These are phyloP conservation scores for Aspergillus brunneoviolaceus DNA, from an alignment of 2,329 filamentous ascomycete species.

Conservation along the genomic window DNA sequence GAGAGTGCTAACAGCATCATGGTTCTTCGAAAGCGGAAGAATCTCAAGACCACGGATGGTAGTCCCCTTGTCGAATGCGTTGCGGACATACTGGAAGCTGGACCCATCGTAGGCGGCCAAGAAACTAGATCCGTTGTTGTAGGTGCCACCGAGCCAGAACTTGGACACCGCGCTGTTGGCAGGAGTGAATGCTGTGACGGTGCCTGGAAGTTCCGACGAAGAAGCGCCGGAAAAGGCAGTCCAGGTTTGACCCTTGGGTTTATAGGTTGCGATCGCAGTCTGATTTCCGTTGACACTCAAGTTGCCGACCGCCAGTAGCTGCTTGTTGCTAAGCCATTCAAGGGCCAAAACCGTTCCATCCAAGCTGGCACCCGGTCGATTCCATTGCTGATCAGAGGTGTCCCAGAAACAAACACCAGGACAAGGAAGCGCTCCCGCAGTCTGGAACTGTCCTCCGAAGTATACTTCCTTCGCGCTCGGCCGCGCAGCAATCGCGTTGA, in stretches of 20 bases:
- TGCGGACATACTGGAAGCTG: conserved; percentile 65
- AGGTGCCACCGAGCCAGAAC: conserved; percentile 79
- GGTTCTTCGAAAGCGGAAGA: conserved; percentile 67
- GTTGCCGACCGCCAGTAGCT: conserved; percentile 75
- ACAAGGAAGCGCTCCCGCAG: conserved; percentile 79
- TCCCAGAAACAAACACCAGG: conserved; percentile 79
- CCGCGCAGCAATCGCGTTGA: conserved; percentile 73
- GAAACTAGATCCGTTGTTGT: conserved; percentile 67
- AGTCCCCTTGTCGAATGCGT: conserved; percentile 64
- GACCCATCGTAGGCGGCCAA: conserved; percentile 79
- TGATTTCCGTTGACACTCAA: conserved; percentile 66
- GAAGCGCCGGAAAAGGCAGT: conserved; percentile 55
- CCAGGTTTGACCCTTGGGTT: conserved; percentile 68
- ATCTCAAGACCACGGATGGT: conserved; percentile 78
- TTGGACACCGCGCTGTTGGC: conserved; percentile 70
- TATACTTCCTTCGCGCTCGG: conserved; percentile 73
- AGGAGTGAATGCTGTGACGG: conserved; percentile 71
- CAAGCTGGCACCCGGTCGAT: conserved; percentile 70
- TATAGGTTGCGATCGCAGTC: conserved; percentile 71
- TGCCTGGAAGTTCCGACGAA: conserved; percentile 64
- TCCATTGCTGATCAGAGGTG: conserved; percentile 71
- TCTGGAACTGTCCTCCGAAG: conserved; percentile 81
- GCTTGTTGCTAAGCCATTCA: conserved; percentile 71
- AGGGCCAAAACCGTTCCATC: conserved; percentile 69
- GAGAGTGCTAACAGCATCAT: conserved; percentile 65